A percentile compares a stretch with the other conserved stretches of the same genome.
These are phyloP conservation scores for Sporothrix schenckii DNA, from an alignment of 2,329 filamentous ascomycete genomes.

Conservation along the genomic window DNA sequence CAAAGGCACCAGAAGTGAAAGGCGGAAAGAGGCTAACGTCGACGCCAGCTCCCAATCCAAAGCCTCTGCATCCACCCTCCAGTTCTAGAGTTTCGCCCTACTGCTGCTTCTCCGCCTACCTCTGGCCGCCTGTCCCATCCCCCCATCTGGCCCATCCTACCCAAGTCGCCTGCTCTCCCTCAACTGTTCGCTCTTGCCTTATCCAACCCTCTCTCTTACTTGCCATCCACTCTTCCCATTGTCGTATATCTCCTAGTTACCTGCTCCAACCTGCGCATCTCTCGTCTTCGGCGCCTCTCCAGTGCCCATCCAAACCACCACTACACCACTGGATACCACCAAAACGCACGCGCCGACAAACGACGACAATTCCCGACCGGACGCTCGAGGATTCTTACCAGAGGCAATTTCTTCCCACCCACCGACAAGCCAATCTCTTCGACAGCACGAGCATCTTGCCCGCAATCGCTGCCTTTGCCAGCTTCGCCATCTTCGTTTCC, in stretches of 20 bases:
- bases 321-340: conserved; percentile 13
- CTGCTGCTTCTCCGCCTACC: conserved; percentile 19
- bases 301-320: conserved; percentile 12
- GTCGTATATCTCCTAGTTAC: conserved; percentile 23
- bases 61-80: conserved; percentile 23
- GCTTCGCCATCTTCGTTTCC: conserved; percentile 10
- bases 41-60: conserved; percentile 21
- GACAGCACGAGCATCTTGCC: background rate
- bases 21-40: conserved; percentile 24
- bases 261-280: conserved; percentile 24
- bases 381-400: conserved; percentile 12
- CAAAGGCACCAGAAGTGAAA: conserved; percentile 4
- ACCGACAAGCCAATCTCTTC: conserved; percentile 9
- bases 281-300: conserved; percentile 21
- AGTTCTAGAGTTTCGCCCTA: conserved; percentile 18
- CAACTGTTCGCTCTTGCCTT: conserved; percentile 7
- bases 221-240: conserved; percentile 13
- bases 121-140: background rate
- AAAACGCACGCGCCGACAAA: conserved; percentile 21
- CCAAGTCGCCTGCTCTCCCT: conserved; percentile 15
- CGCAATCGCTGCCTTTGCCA: conserved; percentile 1
- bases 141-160: background rate
- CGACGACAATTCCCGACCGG: conserved; percentile 8
- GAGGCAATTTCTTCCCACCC: background rate
- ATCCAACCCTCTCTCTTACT: conserved; percentile 5